These are phyloP conservation scores for Leishmania braziliensis DNA, from an alignment of 208 protist genomes.

Conservation along the genomic window DNA sequence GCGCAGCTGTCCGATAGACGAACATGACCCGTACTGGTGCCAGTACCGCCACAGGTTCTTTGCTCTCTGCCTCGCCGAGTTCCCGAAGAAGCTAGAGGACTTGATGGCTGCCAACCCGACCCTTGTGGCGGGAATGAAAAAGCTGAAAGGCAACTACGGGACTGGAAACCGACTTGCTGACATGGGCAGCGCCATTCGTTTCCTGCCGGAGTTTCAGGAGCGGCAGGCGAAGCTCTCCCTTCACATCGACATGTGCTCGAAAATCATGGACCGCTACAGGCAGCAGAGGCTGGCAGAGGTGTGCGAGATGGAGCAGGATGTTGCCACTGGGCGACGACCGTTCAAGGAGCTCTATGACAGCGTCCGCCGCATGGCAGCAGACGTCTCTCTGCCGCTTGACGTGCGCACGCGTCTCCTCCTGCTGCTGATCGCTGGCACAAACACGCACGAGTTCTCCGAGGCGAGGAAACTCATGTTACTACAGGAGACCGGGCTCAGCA, in stretches of 20 bases:
- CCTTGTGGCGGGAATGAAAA: conserved; percentile 42
- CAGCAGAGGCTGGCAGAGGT: conserved; percentile 54
- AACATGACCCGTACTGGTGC: conserved; percentile 79
- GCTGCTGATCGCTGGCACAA: conserved; percentile 45
- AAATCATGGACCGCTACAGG: conserved; percentile 66
- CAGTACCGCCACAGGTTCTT: conserved; percentile 75
- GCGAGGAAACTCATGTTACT: conserved; percentile 68
- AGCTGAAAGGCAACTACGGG: conserved; percentile 9
- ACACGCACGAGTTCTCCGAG: conserved; percentile 66
- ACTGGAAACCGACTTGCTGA: conserved; percentile 33
- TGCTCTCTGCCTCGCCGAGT: conserved; percentile 51
- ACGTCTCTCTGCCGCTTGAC: conserved; percentile 44
- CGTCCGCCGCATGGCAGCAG: conserved; percentile 40
- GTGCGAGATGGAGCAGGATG: conserved; percentile 76
- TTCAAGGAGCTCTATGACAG: conserved; percentile 63
- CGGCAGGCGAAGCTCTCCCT: conserved; percentile 75
- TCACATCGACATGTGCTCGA: conserved; percentile 85
- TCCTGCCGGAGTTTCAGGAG: conserved; percentile 71
- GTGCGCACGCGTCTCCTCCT: conserved; percentile 66
- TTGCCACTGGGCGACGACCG: conserved; percentile 40
- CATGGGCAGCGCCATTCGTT: conserved; percentile 62
- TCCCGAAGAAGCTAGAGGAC: conserved; percentile 61
- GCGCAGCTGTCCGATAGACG: conserved; percentile 57
- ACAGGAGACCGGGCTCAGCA: conserved; percentile 49
- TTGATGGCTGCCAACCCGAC: conserved; percentile 62